Percentiles rank a stretch among this genome's conserved stretches.
phyloP scores from a whole-genome alignment of 768 basidiomycete species.

The Russula compacta region DNA sequence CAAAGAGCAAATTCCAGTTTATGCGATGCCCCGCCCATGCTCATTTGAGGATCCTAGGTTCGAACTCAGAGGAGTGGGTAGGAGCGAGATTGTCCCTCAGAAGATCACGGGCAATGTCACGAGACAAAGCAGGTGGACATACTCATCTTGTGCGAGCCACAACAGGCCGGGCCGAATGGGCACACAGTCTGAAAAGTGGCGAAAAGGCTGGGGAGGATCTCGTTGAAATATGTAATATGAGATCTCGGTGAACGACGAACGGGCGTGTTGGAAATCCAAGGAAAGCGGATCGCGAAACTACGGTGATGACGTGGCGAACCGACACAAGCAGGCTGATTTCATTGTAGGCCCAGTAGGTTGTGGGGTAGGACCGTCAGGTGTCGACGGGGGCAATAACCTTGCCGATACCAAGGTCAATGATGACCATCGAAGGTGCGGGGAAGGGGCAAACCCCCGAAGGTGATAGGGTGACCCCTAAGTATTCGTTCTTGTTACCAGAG shows the following conservation, averaged over 20 bases:
- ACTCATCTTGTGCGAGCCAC: too few species aligned
- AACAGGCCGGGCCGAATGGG: background rate
- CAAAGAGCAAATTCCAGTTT: background rate
- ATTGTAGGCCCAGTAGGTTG: background rate
- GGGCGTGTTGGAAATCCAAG: background rate
- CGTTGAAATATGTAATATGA: background rate
- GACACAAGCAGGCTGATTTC: background rate
- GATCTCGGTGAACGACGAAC: background rate
- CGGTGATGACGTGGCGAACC: conserved; percentile 9
- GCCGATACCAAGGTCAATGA: background rate
- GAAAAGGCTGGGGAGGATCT: background rate
- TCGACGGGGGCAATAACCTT: background rate
- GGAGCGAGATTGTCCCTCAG: conserved; percentile 2
- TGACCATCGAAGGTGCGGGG: background rate
- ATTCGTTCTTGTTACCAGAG: background rate
- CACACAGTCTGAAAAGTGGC: background rate
- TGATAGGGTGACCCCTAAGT: background rate
- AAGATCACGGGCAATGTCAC: conserved; percentile 7
- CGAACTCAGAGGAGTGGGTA: background rate
- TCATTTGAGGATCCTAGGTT: background rate
- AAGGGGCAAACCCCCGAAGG: background rate
- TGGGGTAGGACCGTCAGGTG: background rate
- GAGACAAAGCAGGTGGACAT: background rate
- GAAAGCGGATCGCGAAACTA: background rate
- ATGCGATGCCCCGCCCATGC: background rate